Base-by-base conservation (phyloP, 1,284 basidiomycete genomes). In the Vanrija sp. region DNA sequence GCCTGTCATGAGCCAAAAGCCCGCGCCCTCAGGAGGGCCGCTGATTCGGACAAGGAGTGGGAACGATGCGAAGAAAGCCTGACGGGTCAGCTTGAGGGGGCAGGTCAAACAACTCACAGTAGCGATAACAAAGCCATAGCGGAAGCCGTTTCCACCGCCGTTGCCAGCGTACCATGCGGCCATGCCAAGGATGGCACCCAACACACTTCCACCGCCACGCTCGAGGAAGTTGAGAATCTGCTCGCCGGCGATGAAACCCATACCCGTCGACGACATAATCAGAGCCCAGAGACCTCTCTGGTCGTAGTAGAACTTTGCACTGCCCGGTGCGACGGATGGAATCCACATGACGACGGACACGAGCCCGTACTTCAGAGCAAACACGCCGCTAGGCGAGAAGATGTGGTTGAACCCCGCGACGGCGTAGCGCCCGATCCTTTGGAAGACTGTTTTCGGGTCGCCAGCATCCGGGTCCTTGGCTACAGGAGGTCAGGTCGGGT, bases 231-330 rank as follows among this genome's bases (percentile, higher is more conserved):
- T 78, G 61, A 73, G 78, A 14, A 86, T 78, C 63, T 85, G 84
- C 63, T 86, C 84, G 9, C 83, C 83, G 0, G 81, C 79, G 55
- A 81, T 84, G 10, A 85, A 78, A 41, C 82, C 84, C 45, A 86
- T 61, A 1, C 82, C 82, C 0, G 82, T 84, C 62, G 86, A 84
- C 0, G 82, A 79, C 83, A 85, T 86, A 66, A 85, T 84, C 51
- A 85, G 68, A 3, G 83, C 84, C 84, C 84, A 79, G 67, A 84
- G 53, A 73, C 69, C 56, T 73, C 80, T 44, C 24, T 67, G 62
- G 8, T 47, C 23, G 47, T 66, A 67, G 78, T 64, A 48, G 79
- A 83, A 69, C 72, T 78, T 36, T 27, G 72, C 61, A 46, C 68
- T 71, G 14, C 46, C 47, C 0, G 51, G 73, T 45, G 81, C 67